Conservation (phyloP, 2,329 filamentous ascomycete genomes). For the Colletotrichum eremochloae region DNA sequence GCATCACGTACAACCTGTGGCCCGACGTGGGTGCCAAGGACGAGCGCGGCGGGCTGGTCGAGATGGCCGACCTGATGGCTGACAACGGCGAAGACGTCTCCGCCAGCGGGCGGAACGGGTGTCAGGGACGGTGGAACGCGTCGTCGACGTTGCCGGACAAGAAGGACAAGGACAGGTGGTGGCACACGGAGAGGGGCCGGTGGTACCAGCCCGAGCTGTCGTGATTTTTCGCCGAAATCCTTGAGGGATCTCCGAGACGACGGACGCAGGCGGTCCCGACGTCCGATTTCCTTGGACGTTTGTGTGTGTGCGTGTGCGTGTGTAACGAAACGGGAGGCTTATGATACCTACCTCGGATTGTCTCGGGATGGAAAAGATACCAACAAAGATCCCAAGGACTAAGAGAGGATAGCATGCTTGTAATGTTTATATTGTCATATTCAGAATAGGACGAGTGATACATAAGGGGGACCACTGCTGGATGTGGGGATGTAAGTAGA, state of each 20-base stretch:
- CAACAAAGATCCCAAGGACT: not conserved
- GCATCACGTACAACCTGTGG: slow-evolving; percentile 71
- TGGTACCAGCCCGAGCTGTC: slow-evolving; percentile 52
- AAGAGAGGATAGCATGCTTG: not conserved
- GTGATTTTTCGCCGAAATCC: not conserved
- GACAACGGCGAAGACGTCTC: slow-evolving; percentile 61
- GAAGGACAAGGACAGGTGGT: slow-evolving; percentile 64
- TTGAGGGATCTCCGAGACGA: not conserved
- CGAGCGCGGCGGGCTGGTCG: slow-evolving; percentile 68
- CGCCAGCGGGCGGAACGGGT: slow-evolving; percentile 53
- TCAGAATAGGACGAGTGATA: not conserved
- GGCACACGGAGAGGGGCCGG: slow-evolving; percentile 63
- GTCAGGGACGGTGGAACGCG: slow-evolving; percentile 63
- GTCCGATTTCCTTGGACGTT: not conserved
- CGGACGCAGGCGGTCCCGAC: not conserved
- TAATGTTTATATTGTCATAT: slow-evolving; percentile 31
- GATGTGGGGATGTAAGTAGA: not conserved
- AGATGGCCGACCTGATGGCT: slow-evolving; percentile 63
- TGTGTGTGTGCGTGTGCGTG: not conserved
- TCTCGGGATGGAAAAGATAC: slow-evolving; percentile 26
- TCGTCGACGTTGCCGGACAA: slow-evolving; percentile 55
- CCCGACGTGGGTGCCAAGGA: slow-evolving; percentile 70
- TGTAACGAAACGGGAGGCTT: slow-evolving; percentile 7
- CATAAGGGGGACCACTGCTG: not conserved
- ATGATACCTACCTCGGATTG: slow-evolving; percentile 28